These are phyloP conservation scores for Leccinum sublutescens DNA, from an alignment of 768 basidiomycete species.

Conservation along the genomic window DNA sequence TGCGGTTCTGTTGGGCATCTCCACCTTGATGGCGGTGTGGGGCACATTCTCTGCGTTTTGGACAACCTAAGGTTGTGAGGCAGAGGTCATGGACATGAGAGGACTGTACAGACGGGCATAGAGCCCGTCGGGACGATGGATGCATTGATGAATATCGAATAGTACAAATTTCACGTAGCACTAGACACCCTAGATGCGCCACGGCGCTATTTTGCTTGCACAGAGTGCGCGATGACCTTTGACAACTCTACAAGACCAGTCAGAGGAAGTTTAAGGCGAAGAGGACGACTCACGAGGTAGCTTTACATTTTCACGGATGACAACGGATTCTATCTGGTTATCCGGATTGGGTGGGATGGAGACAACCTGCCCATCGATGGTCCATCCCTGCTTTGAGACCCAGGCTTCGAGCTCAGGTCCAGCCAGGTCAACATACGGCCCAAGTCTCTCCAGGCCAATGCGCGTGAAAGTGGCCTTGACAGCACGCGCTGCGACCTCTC, in stretches of 20 bases:
- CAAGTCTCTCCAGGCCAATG: constrained; percentile 65
- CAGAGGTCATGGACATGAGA: background rate
- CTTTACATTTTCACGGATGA: constrained; percentile 81
- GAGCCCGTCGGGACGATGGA: background rate
- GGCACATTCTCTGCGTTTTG: constrained; percentile 69
- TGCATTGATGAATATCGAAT: too few species aligned
- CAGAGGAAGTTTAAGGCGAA: background rate
- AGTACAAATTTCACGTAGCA: background rate
- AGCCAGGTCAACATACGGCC: constrained; percentile 69
- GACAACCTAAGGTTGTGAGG: constrained; percentile 24
- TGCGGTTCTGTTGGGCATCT: constrained; percentile 48
- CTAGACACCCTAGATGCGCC: constrained; percentile 2
- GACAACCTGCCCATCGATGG: constrained; percentile 57
- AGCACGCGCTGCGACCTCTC: constrained; percentile 73
- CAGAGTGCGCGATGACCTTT: constrained; percentile 74
- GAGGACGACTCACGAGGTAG: constrained; percentile 62
- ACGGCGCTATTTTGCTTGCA: constrained; percentile 44
- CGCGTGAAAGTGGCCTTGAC: constrained; percentile 77
- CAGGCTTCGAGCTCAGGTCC: constrained; percentile 60
- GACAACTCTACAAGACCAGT: constrained; percentile 53
- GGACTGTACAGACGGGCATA: background rate
- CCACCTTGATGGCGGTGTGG: constrained; percentile 69
- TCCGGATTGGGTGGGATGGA: constrained; percentile 78
- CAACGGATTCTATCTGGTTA: constrained; percentile 83
- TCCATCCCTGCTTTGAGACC: constrained; percentile 68